A percentile compares a stretch with the other conserved stretches of the same genome.
Conservation (phyloP, 139 green algal species). For the Tetratostichococcus sp. region DNA sequence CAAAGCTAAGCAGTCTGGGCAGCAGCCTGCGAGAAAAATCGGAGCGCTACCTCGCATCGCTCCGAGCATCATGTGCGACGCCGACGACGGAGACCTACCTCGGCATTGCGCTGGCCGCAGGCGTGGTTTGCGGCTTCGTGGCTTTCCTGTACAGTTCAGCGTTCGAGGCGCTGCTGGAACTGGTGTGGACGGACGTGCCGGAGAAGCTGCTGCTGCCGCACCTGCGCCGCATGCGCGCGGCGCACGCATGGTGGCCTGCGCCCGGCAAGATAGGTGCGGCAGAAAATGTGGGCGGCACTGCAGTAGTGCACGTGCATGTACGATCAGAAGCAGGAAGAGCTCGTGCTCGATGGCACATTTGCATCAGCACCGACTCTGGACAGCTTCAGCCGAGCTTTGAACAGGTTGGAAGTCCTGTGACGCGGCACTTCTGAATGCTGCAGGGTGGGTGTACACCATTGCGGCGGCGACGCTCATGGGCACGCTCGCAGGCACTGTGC, state of each 20-base stretch:
- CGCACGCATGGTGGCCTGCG: background rate
- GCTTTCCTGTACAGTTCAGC: conserved; percentile 28
- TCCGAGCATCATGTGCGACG: background rate
- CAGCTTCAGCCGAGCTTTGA: too few species aligned
- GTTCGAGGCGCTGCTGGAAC: conserved; percentile 20
- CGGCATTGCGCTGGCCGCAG: conserved; percentile 18
- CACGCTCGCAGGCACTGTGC: conserved; percentile 22
- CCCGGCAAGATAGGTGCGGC: background rate
- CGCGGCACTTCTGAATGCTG: too few species aligned
- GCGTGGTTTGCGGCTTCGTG: conserved; percentile 20
- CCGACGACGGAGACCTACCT: background rate
- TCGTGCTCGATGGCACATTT: background rate
- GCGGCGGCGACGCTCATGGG: conserved; percentile 23
- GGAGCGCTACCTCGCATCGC: background rate
- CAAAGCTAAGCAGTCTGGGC: background rate
- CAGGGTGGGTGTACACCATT: conserved; percentile 29
- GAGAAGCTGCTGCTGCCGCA: background rate
- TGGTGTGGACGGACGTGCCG: conserved; percentile 19
- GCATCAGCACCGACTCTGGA: background rate
- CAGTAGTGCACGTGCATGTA: background rate
- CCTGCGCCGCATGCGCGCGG: background rate
- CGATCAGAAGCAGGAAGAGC: too few species aligned
- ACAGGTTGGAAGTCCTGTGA: too few species aligned
- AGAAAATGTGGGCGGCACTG: too few species aligned
- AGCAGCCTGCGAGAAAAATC: background rate